Evolutionary conservation across 805 yeast species (phyloP).

Genomic region (Wickerhamomyces alni): DNA sequence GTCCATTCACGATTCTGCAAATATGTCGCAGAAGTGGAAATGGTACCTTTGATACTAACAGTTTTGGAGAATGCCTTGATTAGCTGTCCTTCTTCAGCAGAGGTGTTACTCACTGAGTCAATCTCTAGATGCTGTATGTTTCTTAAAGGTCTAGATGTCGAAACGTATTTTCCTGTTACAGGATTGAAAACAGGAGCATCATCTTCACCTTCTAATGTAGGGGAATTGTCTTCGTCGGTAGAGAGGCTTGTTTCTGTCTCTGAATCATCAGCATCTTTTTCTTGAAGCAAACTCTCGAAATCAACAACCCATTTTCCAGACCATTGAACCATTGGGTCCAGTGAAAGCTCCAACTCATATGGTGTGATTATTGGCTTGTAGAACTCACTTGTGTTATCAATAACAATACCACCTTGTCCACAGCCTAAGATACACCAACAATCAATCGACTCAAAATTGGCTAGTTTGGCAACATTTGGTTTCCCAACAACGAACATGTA

Average conservation of each 20-base stretch:
- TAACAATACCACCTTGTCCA: conserved; percentile 85
- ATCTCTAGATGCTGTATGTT: conserved; percentile 58
- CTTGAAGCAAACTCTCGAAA: conserved; percentile 46
- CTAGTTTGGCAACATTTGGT: conserved; percentile 94
- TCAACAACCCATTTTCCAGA: conserved; percentile 91
- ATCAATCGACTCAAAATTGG: conserved; percentile 92
- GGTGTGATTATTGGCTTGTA: conserved; percentile 93
- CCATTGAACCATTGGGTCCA: conserved; percentile 76
- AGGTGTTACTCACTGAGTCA: conserved; percentile 30
- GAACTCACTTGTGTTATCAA: conserved; percentile 75
- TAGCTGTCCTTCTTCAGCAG: conserved; percentile 32
- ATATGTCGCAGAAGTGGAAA: conserved; percentile 80
- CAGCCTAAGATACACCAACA: conserved; percentile 95
- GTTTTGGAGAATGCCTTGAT: conserved; percentile 52
- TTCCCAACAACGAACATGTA: conserved; percentile 95
- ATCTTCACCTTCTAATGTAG: conserved; percentile 24
- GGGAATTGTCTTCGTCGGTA: conserved; percentile 9
- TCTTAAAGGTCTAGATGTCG: conserved; percentile 72
- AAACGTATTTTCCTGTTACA: conserved; percentile 73
- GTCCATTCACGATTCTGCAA: conserved; percentile 77
- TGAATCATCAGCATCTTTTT: conserved; percentile 24
- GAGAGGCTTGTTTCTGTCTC: conserved; percentile 11
- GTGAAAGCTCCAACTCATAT: conserved; percentile 78
- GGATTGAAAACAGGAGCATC: conserved; percentile 84
- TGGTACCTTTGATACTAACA: conserved; percentile 66